Conservation (phyloP, 768 basidiomycete species). For the Megacollybia marginata region DNA sequence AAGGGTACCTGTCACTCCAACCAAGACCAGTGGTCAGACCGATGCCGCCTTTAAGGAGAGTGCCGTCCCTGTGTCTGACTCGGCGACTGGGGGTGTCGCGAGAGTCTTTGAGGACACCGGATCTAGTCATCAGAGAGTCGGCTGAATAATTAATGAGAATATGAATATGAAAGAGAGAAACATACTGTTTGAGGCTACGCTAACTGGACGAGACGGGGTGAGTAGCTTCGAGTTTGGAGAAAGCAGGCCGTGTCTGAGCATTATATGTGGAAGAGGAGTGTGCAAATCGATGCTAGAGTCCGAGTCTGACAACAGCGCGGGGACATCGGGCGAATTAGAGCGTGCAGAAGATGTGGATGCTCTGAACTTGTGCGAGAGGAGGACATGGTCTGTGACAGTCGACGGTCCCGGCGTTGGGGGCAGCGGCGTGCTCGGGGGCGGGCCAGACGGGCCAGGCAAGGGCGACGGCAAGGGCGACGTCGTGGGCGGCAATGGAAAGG, state of each 20-base stretch:
- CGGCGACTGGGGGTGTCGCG: slow-evolving; percentile 51
- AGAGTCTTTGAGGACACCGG: slow-evolving; percentile 40
- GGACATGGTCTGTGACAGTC: slow-evolving; percentile 39
- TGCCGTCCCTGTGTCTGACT: slow-evolving; percentile 56
- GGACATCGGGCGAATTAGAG: background rate
- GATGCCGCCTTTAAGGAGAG: slow-evolving; percentile 49
- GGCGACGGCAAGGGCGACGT: slow-evolving; percentile 18
- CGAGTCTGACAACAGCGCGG: slow-evolving; percentile 25
- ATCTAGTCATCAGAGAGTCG: slow-evolving; percentile 26
- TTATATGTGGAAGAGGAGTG: slow-evolving; percentile 63
- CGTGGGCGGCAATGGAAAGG: slow-evolving; percentile 28
- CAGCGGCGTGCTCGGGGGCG: slow-evolving; percentile 45
- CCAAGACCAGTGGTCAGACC: slow-evolving; percentile 68
- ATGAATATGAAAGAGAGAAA: background rate
- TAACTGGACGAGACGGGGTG: slow-evolving; percentile 24
- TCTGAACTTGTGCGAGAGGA: slow-evolving; percentile 25
- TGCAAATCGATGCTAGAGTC: slow-evolving; percentile 65
- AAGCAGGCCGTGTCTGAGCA: slow-evolving; percentile 59
- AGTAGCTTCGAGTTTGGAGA: slow-evolving; percentile 61
- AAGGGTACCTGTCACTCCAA: slow-evolving; percentile 65
- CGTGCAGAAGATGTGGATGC: background rate
- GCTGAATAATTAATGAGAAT: slow-evolving; percentile 1
- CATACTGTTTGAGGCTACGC: slow-evolving; percentile 27
- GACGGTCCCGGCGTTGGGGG: slow-evolving; percentile 64
- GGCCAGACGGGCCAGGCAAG: slow-evolving; percentile 43